Percentiles rank a stretch among this genome's conserved stretches.
Evolutionary conservation across 225 moss, liverwort and hornwort species (phyloP).

Genomic region (Bryoerythrophyllum caledonicum): DNA sequence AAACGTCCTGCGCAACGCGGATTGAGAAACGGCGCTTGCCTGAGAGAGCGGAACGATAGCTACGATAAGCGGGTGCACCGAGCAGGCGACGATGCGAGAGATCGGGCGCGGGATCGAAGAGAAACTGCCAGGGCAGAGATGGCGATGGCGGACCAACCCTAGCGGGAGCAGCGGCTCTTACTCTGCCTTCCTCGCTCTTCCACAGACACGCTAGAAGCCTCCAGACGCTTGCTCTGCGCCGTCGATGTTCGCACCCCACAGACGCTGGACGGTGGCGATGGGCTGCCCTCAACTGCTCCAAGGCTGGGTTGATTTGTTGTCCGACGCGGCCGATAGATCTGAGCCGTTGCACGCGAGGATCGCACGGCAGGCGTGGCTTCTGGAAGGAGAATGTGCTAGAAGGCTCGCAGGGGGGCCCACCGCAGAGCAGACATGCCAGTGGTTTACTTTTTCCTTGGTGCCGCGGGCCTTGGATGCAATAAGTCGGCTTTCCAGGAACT

Average conservation of each 20-base stretch:
- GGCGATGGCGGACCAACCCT: constrained; percentile 6
- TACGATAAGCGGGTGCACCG: too few relatives aligned
- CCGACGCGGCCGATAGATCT: neutral
- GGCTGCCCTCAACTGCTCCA: neutral
- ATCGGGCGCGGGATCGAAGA: neutral
- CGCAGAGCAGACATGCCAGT: neutral
- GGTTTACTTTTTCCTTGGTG: neutral
- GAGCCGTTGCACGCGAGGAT: neutral
- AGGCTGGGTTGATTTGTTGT: neutral
- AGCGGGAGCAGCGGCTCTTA: neutral
- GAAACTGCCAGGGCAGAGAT: neutral
- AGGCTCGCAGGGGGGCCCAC: neutral
- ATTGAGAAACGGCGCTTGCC: too few relatives aligned
- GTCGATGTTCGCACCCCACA: neutral
- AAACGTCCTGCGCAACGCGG: too few relatives aligned
- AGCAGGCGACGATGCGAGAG: neutral
- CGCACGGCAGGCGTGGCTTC: neutral
- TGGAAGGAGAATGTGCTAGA: constrained; percentile 18
- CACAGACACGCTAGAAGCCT: constrained; percentile 19
- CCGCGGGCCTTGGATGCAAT: too few relatives aligned
- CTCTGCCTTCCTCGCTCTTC: neutral
- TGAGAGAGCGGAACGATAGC: too few relatives aligned
- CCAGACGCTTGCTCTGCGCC: constrained; percentile 20
- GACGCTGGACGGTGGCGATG: neutral
- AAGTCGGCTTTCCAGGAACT: neutral